phyloP scores from a whole-genome alignment of 495 filamentous ascomycete species.

The Hypoxylon lienhwacheense region DNA sequence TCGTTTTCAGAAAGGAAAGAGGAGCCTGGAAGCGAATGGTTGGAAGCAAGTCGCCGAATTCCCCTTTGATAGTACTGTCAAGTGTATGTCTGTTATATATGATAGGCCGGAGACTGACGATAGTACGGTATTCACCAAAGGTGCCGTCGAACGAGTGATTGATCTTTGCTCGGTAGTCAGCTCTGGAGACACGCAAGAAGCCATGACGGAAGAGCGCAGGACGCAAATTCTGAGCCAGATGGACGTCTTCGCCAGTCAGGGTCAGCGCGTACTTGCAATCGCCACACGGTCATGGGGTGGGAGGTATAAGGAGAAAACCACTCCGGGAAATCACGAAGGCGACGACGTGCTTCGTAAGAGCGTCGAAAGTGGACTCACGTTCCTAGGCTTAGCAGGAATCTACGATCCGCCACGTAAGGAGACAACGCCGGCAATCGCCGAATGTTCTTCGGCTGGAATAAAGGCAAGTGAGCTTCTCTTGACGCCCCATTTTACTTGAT shows the following conservation, averaged over 20 bases:
- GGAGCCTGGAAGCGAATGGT: slow-evolving; percentile 52
- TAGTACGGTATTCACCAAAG: slow-evolving; percentile 72
- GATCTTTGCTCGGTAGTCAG: slow-evolving; percentile 69
- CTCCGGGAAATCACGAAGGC: slow-evolving; percentile 14
- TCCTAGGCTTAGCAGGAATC: slow-evolving; percentile 72
- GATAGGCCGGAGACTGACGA: slow-evolving; percentile 36
- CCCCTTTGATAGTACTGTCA: slow-evolving; percentile 79
- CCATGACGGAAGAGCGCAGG: slow-evolving; percentile 61
- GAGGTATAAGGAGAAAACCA: slow-evolving; percentile 30
- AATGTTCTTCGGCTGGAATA: slow-evolving; percentile 71
- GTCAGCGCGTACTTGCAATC: slow-evolving; percentile 79
- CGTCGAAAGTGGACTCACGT: slow-evolving; percentile 59
- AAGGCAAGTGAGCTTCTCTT: slow-evolving; percentile 39
- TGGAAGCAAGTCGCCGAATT: slow-evolving; percentile 73
- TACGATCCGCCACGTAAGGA: slow-evolving; percentile 75
- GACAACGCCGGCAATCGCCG: slow-evolving; percentile 63
- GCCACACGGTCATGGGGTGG: slow-evolving; percentile 56
- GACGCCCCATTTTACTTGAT: neutral
- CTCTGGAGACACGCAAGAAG: slow-evolving; percentile 51
- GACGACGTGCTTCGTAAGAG: slow-evolving; percentile 45
- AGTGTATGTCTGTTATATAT: slow-evolving; percentile 83
- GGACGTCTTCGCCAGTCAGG: slow-evolving; percentile 68
- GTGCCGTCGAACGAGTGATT: slow-evolving; percentile 77
- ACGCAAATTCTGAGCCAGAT: slow-evolving; percentile 64
- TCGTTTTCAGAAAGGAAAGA: slow-evolving; percentile 66